phyloP scores from a whole-genome alignment of 495 filamentous ascomycete genomes.

The Penicillium arizonense region DNA sequence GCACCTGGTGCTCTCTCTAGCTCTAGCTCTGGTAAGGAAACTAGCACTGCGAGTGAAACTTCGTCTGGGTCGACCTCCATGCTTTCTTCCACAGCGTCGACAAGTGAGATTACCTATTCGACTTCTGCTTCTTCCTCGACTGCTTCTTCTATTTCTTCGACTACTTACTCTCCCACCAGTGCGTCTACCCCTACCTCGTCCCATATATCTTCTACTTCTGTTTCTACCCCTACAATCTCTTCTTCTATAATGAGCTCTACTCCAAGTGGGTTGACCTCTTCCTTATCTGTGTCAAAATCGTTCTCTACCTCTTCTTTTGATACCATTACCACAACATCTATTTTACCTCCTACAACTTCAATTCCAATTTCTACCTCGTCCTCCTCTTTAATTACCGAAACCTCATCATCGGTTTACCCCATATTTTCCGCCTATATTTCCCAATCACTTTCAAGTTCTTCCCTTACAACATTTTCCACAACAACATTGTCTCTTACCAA shows the following conservation, averaged over 20 bases:
- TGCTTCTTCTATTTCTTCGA: constrained; percentile 24
- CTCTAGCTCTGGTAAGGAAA: constrained; percentile 32
- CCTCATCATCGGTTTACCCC: background rate
- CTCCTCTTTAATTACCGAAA: constrained; percentile 1
- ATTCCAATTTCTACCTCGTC: constrained; percentile 1
- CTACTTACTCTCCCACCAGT: constrained; percentile 26
- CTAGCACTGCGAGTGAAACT: constrained; percentile 27
- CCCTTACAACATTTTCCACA: background rate
- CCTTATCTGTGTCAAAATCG: constrained; percentile 16
- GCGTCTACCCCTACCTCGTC: constrained; percentile 23
- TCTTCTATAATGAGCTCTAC: constrained; percentile 16
- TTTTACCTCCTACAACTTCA: background rate
- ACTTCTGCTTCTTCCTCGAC: constrained; percentile 10
- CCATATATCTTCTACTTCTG: constrained; percentile 18
- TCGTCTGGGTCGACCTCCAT: constrained; percentile 11
- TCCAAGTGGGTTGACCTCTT: constrained; percentile 12
- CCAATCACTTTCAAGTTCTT: background rate
- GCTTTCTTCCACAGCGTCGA: constrained; percentile 10
- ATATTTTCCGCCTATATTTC: background rate
- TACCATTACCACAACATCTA: constrained; percentile 1
- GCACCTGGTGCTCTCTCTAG: constrained; percentile 12
- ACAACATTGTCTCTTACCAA: background rate
- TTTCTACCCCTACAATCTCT: constrained; percentile 23
- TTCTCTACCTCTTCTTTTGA: background rate
- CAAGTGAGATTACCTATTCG: constrained; percentile 18